Conservation (phyloP, 352 stramenopile genomes). For the Plasmopara viticola region DNA sequence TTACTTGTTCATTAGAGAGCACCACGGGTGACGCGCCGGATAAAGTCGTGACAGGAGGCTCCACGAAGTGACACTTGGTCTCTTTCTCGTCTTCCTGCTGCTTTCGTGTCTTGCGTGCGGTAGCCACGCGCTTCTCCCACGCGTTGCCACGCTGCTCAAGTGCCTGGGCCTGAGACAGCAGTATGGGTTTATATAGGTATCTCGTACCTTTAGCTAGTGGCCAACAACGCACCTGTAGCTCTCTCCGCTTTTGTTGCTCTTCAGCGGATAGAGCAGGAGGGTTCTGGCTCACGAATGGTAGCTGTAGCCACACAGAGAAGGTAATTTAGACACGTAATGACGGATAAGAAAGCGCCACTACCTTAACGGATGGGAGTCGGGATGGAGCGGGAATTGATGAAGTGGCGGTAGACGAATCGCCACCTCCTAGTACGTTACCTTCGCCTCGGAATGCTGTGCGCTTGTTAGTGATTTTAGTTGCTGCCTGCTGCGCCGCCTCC, state of each 20-base stretch:
- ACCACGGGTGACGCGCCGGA: slow-evolving; percentile 17
- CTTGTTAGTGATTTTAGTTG: slow-evolving; percentile 74
- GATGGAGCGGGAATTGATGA: slow-evolving; percentile 9
- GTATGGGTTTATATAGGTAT: neutral
- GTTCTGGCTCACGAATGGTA: slow-evolving; percentile 35
- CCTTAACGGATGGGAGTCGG: slow-evolving; percentile 13
- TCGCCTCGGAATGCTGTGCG: slow-evolving; percentile 54
- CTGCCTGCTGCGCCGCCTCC: slow-evolving; percentile 58
- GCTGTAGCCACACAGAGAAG: slow-evolving; percentile 10
- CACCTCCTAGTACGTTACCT: slow-evolving; percentile 52
- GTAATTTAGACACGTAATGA: neutral
- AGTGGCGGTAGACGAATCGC: neutral
- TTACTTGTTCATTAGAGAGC: slow-evolving; percentile 59
- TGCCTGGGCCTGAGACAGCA: slow-evolving; percentile 37
- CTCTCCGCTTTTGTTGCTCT: slow-evolving; percentile 45
- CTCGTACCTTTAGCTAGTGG: neutral
- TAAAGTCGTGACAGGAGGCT: slow-evolving; percentile 6
- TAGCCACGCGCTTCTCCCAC: slow-evolving; percentile 67
- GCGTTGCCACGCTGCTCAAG: slow-evolving; percentile 49
- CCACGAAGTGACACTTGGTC: slow-evolving; percentile 28
- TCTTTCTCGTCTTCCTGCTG: slow-evolving; percentile 49
- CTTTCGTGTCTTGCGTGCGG: slow-evolving; percentile 40
- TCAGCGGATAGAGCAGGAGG: slow-evolving; percentile 41
- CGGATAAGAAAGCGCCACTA: neutral
- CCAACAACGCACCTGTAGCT: slow-evolving; percentile 42